Percentiles rank a stretch among this genome's conserved stretches.
Evolutionary conservation across 495 filamentous ascomycete species (phyloP).

Genomic region (Aeminium ludgeri): DNA sequence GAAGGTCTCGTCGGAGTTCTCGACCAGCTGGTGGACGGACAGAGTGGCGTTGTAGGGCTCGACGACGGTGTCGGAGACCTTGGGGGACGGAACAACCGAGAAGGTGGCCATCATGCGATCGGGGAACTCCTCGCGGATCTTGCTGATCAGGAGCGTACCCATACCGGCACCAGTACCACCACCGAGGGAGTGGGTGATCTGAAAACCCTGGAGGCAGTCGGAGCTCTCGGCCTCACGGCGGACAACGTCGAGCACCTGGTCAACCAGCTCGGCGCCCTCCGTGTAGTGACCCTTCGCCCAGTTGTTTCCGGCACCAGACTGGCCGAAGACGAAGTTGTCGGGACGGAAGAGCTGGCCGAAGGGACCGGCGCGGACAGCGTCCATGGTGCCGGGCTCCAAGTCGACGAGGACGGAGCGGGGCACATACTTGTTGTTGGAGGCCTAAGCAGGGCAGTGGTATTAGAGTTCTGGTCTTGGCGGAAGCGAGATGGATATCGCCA

Average conservation of each 20-base stretch:
- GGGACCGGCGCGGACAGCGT: conserved; percentile 94
- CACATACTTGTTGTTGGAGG: conserved; percentile 94
- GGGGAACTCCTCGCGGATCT: conserved; percentile 99
- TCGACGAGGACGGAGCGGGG: conserved; percentile 98
- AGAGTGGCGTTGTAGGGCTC: conserved; percentile 99
- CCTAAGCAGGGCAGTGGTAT: conserved; percentile 32
- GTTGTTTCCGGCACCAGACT: conserved; percentile 99
- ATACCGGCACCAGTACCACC: conserved; percentile 99
- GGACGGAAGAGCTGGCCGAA: conserved; percentile 99
- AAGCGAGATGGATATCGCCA: background rate
- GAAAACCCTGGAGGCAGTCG: conserved; percentile 99
- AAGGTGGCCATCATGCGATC: conserved; percentile 99
- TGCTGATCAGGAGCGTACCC: conserved; percentile 98
- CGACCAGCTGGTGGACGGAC: conserved; percentile 96
- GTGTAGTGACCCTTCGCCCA: conserved; percentile 99
- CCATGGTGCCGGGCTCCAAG: conserved; percentile 97
- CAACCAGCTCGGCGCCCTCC: conserved; percentile 97
- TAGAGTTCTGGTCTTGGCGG: no score
- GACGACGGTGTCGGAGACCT: conserved; percentile 99
- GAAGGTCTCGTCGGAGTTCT: conserved; percentile 99
- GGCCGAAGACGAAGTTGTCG: conserved; percentile 99
- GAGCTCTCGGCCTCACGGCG: conserved; percentile 97
- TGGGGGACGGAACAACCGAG: conserved; percentile 98
- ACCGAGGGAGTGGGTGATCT: conserved; percentile 99
- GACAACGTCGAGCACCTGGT: conserved; percentile 95